These are phyloP conservation scores for Barnettozyma californica DNA, from an alignment of 805 yeast species.

Conservation along the genomic window DNA sequence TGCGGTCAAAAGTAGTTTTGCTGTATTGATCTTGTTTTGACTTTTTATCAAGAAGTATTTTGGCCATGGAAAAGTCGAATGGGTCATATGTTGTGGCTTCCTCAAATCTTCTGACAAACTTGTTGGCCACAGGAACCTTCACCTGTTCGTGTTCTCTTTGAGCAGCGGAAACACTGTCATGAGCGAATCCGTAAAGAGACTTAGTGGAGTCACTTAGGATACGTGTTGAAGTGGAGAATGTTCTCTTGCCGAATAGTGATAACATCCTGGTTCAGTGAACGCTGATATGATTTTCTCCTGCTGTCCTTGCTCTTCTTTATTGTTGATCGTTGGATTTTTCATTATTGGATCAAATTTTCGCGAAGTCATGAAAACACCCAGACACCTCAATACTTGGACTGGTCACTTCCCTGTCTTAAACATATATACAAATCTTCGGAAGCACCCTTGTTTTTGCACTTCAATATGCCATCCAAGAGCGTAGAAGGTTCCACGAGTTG, in stretches of 20 bases:
- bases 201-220: not conserved
- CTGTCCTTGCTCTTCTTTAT: not conserved
- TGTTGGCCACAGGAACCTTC: slow-evolving; percentile 3
- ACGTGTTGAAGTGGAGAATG: not conserved
- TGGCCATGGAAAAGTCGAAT: slow-evolving; percentile 67
- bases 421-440: not conserved
- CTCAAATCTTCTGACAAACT: slow-evolving; percentile 43
- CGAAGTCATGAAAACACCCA: not conserved
- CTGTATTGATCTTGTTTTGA: slow-evolving; percentile 18
- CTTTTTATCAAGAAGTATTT: slow-evolving; percentile 45
- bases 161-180: not conserved
- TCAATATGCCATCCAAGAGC: not conserved
- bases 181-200: not conserved
- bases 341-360: not conserved
- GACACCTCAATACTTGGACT: not conserved
- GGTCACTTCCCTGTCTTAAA: no score
- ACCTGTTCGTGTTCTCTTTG: not conserved
- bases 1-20: slow-evolving; percentile 33
- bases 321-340: not conserved
- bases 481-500: not conserved
- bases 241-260: not conserved
- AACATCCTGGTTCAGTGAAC: not conserved
- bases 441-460: not conserved
- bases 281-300: not conserved
- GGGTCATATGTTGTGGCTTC: slow-evolving; percentile 67